These are phyloP conservation scores for Coprinopsis sp. DNA, from an alignment of 768 basidiomycete genomes.

Conservation along the genomic window DNA sequence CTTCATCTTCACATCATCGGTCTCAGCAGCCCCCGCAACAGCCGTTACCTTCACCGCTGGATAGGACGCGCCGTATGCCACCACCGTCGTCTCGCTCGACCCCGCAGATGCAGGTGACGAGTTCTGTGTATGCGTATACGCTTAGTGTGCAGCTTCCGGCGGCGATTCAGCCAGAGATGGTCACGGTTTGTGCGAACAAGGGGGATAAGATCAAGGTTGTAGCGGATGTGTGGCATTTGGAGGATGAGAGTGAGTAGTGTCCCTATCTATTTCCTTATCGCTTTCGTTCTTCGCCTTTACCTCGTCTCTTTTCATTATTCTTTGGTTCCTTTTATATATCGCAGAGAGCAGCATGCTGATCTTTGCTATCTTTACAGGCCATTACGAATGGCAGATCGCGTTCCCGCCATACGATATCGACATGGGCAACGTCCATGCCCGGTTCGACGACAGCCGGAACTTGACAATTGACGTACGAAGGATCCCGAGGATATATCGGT, in stretches of 20 bases:
- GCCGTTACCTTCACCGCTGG: constrained; percentile 21
- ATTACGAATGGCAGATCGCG: constrained; percentile 57
- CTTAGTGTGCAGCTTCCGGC: constrained; percentile 46
- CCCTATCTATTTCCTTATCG: constrained; percentile 1
- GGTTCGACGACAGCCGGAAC: constrained; percentile 40
- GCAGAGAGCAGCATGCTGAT: too few relatives aligned
- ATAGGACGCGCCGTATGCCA: constrained; percentile 26
- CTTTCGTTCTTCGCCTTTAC: not conserved
- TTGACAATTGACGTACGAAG: constrained; percentile 43
- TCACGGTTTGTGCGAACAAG: constrained; percentile 56
- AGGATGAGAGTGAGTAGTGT: constrained; percentile 48
- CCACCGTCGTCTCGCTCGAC: constrained; percentile 15
- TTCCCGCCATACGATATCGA: constrained; percentile 54
- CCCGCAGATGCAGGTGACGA: constrained; percentile 44
- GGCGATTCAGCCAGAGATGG: constrained; percentile 54
- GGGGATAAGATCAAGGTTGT: constrained; percentile 54
- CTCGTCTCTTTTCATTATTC: too few relatives aligned
- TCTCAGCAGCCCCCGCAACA: constrained; percentile 9
- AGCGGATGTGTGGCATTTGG: constrained; percentile 61
- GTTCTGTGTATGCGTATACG: constrained; percentile 36
- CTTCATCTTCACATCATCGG: constrained; percentile 2
- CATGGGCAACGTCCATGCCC: constrained; percentile 48
- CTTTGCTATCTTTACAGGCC: constrained; percentile 43
- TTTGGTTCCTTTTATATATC: too few relatives aligned
- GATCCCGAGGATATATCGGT: constrained; percentile 9